phyloP scores from a whole-genome alignment of 768 basidiomycete species.

The Hygrocybe punicea region DNA sequence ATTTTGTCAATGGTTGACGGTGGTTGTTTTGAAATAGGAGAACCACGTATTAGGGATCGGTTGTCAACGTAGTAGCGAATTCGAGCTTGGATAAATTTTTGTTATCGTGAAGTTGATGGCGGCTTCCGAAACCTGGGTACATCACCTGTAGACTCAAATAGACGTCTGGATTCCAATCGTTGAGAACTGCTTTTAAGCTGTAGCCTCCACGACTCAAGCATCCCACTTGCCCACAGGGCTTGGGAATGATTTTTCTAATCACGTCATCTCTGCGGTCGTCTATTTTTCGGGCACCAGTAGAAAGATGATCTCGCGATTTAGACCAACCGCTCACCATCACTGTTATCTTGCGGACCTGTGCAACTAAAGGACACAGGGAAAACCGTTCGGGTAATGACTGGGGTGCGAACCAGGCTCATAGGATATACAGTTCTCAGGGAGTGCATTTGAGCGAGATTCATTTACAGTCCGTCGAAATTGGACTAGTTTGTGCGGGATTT shows the following conservation, averaged over 20 bases:
- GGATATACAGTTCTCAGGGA: not conserved
- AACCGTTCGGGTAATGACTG: not conserved
- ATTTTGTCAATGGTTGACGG: not conserved
- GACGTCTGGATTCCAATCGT: not conserved
- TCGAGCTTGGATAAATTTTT: not conserved
- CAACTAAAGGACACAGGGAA: not conserved
- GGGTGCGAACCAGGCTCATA: not conserved
- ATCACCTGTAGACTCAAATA: not conserved
- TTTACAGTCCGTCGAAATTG: not conserved
- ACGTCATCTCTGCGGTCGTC: not conserved
- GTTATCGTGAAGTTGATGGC: not conserved
- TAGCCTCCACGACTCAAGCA: not conserved
- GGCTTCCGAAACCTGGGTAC: not conserved
- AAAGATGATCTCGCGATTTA: not conserved
- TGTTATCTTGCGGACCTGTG: not conserved
- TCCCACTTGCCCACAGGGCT: not conserved
- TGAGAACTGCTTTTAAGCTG: not conserved
- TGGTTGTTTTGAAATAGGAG: not conserved
- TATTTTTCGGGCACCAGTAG: not conserved
- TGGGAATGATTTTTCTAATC: not conserved
- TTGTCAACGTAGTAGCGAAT: not conserved
- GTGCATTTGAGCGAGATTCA: not conserved
- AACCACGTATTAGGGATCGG: not conserved
- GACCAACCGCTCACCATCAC: not conserved
- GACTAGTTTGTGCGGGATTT: not conserved